These are phyloP conservation scores for Eimeria nieschulzi DNA, from an alignment of 169 alveolate genomes.

Conservation along the genomic window DNA sequence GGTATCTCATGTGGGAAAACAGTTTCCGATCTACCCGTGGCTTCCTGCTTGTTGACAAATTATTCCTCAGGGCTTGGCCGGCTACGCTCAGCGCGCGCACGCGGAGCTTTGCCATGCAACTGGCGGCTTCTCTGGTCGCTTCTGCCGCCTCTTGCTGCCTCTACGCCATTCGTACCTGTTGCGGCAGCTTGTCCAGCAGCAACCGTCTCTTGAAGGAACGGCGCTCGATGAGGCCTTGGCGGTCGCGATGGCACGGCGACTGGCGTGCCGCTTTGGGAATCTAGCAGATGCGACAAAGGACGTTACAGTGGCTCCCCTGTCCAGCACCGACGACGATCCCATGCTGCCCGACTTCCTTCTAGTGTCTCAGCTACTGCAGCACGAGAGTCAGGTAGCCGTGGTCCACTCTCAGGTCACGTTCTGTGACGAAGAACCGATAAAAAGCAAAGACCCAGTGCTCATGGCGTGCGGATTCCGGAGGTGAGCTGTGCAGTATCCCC, in stretches of 20 bases:
- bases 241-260: constrained; percentile 42
- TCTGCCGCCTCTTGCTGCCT: constrained; percentile 71
- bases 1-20: no score
- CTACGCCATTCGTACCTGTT: constrained; percentile 66
- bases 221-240: constrained; percentile 35
- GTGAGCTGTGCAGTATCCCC: constrained; percentile 23
- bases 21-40: not conserved
- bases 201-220: constrained; percentile 6
- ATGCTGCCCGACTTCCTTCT: constrained; percentile 69
- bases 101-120: constrained; percentile 40
- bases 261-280: constrained; percentile 42
- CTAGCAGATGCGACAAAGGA: not conserved
- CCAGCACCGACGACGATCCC: constrained; percentile 29
- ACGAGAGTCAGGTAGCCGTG: constrained; percentile 78
- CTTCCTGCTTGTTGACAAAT: not conserved
- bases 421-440: constrained; percentile 68
- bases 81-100: constrained; percentile 45
- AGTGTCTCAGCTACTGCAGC: constrained; percentile 76
- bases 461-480: constrained; percentile 80
- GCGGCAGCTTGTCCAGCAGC: constrained; percentile 47
- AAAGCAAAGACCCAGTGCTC: constrained; percentile 74
- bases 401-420: constrained; percentile 75
- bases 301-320: not conserved
- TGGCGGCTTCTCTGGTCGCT: constrained; percentile 60
- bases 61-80: constrained; percentile 49